phyloP scores from a whole-genome alignment of 176 grass and related monocot genomes.

The Bothriochloa decipiens region DNA sequence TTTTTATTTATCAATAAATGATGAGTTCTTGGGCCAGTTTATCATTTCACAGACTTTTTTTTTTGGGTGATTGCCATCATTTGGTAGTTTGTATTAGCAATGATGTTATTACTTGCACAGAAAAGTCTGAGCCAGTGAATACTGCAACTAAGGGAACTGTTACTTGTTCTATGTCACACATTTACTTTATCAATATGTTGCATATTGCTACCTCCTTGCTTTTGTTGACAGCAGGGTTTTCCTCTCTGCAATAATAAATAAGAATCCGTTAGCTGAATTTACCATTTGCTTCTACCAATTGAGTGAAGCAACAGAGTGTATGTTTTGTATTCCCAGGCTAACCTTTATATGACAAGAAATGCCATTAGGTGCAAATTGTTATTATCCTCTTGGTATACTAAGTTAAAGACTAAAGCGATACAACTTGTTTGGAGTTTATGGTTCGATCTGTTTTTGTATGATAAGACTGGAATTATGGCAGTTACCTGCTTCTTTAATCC shows the following conservation, averaged over 20 bases:
- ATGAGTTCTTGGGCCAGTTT: background rate
- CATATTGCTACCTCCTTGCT: background rate
- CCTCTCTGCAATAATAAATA: background rate
- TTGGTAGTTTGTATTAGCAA: background rate
- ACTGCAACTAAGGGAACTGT: background rate
- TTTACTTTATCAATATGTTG: background rate
- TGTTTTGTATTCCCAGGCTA: background rate
- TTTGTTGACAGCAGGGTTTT: background rate
- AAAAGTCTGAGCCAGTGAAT: background rate
- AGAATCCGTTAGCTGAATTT: background rate
- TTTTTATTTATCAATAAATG: background rate
- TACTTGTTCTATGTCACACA: background rate
- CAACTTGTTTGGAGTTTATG: background rate
- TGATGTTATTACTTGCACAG: background rate
- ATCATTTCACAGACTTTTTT: background rate
- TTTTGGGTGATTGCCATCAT: background rate
- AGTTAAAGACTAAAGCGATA: background rate
- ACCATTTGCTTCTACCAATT: background rate
- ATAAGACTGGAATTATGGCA: background rate
- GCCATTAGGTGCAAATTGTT: background rate
- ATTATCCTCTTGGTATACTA: background rate
- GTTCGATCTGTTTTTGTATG: constrained; percentile 3
- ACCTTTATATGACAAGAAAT: background rate
- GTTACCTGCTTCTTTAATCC: background rate
- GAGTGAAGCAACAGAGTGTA: background rate